phyloP scores from a whole-genome alignment of 192 early-diverging fungal species.

The Cladochytrium replicatum region DNA sequence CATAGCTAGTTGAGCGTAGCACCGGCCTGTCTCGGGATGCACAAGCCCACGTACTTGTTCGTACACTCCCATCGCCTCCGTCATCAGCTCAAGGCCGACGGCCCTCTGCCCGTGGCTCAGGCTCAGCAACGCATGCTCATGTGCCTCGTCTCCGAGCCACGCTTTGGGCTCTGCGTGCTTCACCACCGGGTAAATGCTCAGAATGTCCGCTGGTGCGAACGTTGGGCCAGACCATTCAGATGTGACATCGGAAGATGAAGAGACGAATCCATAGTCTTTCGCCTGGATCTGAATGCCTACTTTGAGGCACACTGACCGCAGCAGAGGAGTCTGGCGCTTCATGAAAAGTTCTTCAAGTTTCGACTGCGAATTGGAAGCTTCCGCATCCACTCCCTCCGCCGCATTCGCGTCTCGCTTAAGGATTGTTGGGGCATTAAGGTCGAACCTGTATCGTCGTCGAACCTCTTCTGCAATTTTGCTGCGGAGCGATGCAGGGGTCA shows the following conservation, averaged over 20 bases:
- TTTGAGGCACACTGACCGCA: slow-evolving; percentile 76
- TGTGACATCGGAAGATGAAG: slow-evolving; percentile 34
- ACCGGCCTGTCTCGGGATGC: slow-evolving; percentile 80
- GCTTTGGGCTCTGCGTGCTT: slow-evolving; percentile 56
- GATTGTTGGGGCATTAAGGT: slow-evolving; percentile 40
- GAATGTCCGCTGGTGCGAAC: slow-evolving; percentile 45
- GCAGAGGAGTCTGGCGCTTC: slow-evolving; percentile 31
- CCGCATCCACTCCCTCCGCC: too few species aligned
- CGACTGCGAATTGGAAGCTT: too few species aligned
- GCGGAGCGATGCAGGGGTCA: slow-evolving; percentile 57
- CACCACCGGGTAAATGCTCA: slow-evolving; percentile 61
- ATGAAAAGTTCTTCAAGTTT: too few species aligned
- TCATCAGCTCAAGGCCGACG: slow-evolving; percentile 68
- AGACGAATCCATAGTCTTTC: slow-evolving; percentile 69
- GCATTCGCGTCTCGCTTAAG: too few species aligned
- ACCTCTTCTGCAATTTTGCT: slow-evolving; percentile 54
- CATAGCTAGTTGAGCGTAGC: slow-evolving; percentile 74
- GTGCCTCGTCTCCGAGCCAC: slow-evolving; percentile 73
- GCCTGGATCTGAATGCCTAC: slow-evolving; percentile 78
- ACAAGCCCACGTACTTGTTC: slow-evolving; percentile 91
- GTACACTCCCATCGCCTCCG: slow-evolving; percentile 74
- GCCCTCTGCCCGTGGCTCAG: slow-evolving; percentile 70
- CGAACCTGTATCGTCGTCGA: slow-evolving; percentile 63
- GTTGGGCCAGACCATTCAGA: slow-evolving; percentile 8
- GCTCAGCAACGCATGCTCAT: slow-evolving; percentile 72